Percentiles rank a stretch among this genome's conserved stretches.
Conservation (phyloP, 73 alveolate genomes). For the Breviolum minutum region DNA sequence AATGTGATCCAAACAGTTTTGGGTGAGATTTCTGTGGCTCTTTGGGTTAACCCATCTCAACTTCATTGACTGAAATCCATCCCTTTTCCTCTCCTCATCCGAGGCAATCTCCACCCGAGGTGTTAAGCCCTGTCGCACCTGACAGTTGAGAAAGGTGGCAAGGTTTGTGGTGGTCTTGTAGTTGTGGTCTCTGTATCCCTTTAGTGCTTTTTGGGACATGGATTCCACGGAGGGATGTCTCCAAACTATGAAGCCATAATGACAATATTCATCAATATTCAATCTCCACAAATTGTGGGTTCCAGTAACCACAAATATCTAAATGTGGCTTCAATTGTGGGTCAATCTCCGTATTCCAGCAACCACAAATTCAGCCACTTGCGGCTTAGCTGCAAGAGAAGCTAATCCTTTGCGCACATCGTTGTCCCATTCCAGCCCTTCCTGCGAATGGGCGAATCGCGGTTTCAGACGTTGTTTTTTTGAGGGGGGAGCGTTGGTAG, state of each 20-base stretch:
- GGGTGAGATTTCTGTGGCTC: neutral
- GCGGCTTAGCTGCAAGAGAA: slow-evolving; percentile 24
- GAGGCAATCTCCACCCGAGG: slow-evolving; percentile 91
- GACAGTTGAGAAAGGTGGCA: neutral
- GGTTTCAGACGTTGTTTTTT: neutral
- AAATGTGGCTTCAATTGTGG: no score
- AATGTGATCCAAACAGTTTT: neutral
- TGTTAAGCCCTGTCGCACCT: slow-evolving; percentile 94
- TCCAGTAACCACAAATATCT: no score
- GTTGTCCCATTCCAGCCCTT: slow-evolving; percentile 86
- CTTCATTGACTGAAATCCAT: neutral
- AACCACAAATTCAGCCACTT: neutral
- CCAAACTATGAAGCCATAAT: no score
- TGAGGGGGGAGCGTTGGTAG: neutral
- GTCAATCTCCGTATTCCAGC: no score
- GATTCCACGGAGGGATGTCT: no score
- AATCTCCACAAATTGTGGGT: no score
- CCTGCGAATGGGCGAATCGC: neutral
- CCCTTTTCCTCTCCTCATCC: slow-evolving; percentile 17
- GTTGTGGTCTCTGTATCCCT: no score
- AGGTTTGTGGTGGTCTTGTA: no score
- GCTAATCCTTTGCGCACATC: slow-evolving; percentile 85
- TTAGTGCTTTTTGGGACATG: no score
- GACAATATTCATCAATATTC: no score
- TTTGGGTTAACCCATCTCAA: no score